These are phyloP conservation scores for Cardiospermum halicacabum DNA, from an alignment of 345 rosid species.

Conservation along the genomic window DNA sequence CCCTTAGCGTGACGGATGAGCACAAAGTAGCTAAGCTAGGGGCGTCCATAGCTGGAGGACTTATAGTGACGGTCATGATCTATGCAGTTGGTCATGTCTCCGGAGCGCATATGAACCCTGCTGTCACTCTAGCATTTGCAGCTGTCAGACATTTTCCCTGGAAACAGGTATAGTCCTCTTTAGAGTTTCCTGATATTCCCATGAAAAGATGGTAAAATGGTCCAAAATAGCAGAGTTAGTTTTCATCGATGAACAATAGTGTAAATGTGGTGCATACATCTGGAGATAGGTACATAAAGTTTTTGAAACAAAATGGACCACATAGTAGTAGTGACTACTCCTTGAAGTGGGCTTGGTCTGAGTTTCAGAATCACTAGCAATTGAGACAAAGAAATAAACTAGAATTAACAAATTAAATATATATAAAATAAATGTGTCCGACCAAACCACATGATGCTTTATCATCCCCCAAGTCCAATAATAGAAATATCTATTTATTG, in stretches of 20 bases:
- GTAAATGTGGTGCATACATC: too few relatives aligned
- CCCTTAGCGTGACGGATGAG: slow-evolving; percentile 35
- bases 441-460: background rate
- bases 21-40: slow-evolving; percentile 37
- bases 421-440: too few relatives aligned
- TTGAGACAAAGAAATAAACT: too few relatives aligned
- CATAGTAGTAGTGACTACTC: background rate
- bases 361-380: too few relatives aligned
- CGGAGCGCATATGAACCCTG: slow-evolving; percentile 79
- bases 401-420: too few relatives aligned
- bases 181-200: background rate
- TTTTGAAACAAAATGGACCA: too few relatives aligned
- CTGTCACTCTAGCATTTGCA: slow-evolving; percentile 61
- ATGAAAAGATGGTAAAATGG: background rate
- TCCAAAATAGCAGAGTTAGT: background rate
- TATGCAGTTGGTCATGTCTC: slow-evolving; percentile 71
- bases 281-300: slow-evolving; percentile 12
- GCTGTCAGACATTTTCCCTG: slow-evolving; percentile 45
- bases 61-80: slow-evolving; percentile 63
- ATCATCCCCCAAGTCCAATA: background rate
- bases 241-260: background rate
- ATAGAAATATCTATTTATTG: background rate
- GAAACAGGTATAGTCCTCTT: slow-evolving; percentile 37
- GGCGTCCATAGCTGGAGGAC: slow-evolving; percentile 59
- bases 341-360: background rate